Evolutionary conservation across 768 basidiomycete species (phyloP).

Genomic region (Tylopilus felleus): DNA sequence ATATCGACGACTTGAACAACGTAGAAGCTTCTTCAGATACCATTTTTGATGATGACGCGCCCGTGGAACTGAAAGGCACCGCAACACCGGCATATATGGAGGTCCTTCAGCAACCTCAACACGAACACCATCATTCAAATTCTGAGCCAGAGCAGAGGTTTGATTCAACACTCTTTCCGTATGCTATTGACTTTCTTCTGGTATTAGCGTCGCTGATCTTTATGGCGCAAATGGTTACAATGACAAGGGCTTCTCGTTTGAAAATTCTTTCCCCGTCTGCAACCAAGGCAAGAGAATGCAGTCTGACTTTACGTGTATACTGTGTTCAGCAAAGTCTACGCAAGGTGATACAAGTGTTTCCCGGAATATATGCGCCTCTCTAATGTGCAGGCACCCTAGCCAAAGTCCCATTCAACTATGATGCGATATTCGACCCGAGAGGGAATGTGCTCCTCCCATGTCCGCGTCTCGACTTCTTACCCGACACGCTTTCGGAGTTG

Average conservation of each 20-base stretch:
- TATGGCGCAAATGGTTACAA: background rate
- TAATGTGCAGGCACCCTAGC: conserved; percentile 13
- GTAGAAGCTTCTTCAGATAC: conserved; percentile 24
- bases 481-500: conserved; percentile 20
- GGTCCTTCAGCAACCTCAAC: background rate
- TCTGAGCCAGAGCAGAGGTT: conserved; percentile 14
- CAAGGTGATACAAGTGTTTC: conserved; percentile 22
- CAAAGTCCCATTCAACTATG: background rate
- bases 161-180: conserved; percentile 1
- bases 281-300: conserved; percentile 8
- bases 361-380: conserved; percentile 21
- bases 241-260: background rate
- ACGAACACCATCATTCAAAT: background rate
- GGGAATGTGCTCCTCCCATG: background rate
- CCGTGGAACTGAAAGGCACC: background rate
- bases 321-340: conserved; percentile 14
- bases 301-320: conserved; percentile 17
- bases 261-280: conserved; percentile 11
- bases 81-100: conserved; percentile 17
- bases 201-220: conserved; percentile 4
- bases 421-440: background rate
- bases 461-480: conserved; percentile 11
- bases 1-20: conserved; percentile 5
- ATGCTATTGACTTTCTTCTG: conserved; percentile 11
- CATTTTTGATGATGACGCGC: conserved; percentile 10